phyloP scores from a whole-genome alignment of 225 moss, liverwort and hornwort genomes.

The Polytrichum formosum region DNA sequence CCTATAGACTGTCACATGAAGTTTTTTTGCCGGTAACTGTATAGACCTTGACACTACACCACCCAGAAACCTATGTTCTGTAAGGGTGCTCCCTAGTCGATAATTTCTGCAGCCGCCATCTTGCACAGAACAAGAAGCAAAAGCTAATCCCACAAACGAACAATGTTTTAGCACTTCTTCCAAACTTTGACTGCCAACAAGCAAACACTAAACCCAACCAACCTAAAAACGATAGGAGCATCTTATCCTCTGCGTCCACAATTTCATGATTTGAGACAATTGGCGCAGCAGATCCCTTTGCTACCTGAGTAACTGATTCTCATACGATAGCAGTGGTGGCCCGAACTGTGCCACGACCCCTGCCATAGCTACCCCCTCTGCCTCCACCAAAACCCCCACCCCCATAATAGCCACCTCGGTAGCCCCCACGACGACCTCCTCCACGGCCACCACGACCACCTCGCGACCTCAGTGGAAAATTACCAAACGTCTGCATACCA shows the following conservation, averaged over 20 bases:
- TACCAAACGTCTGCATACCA: constrained; percentile 71
- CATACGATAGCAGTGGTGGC: constrained; percentile 52
- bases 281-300: constrained; percentile 10
- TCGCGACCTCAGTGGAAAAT: constrained; percentile 78
- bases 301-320: constrained; percentile 6
- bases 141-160: constrained; percentile 26
- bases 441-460: constrained; percentile 69
- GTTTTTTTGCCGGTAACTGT: background rate
- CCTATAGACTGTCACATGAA: background rate
- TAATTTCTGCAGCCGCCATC: constrained; percentile 16
- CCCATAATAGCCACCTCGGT: constrained; percentile 67
- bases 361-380: constrained; percentile 62
- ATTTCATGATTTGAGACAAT: constrained; percentile 17
- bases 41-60: background rate
- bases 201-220: constrained; percentile 26
- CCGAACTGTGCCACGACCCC: constrained; percentile 75
- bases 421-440: constrained; percentile 69
- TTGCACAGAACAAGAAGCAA: constrained; percentile 1
- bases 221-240: constrained; percentile 12
- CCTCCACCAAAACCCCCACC: constrained; percentile 54
- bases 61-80: background rate
- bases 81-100: constrained; percentile 10
- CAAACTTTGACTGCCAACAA: constrained; percentile 18
- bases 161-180: constrained; percentile 8
- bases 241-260: constrained; percentile 1